These are phyloP conservation scores for Leonotis leonurus DNA, from an alignment of 257 asterid genomes.

Conservation along the genomic window DNA sequence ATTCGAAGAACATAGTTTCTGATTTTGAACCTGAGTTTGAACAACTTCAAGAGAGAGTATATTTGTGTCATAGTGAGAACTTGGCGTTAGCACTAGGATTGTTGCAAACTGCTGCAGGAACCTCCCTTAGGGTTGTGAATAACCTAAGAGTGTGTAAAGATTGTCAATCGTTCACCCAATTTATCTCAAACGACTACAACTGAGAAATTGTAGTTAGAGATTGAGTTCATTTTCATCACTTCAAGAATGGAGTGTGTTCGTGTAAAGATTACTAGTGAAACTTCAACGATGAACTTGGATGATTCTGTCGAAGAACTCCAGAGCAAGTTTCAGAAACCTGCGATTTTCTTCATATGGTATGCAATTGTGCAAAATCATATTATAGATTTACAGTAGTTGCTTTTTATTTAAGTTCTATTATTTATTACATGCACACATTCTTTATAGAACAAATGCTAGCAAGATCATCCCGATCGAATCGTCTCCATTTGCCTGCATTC, in stretches of 20 bases:
- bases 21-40: slow-evolving; percentile 14
- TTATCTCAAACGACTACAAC: slow-evolving; percentile 26
- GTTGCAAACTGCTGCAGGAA: background rate
- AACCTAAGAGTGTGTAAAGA: slow-evolving; percentile 51
- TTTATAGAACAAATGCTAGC: too few relatives aligned
- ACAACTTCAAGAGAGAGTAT: background rate
- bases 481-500: too few relatives aligned
- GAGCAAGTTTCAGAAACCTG: too few relatives aligned
- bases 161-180: slow-evolving; percentile 37
- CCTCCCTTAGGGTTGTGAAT: slow-evolving; percentile 33
- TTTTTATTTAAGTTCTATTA: too few relatives aligned
- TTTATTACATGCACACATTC: too few relatives aligned
- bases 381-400: too few relatives aligned
- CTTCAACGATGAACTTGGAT: too few relatives aligned
- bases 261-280: slow-evolving; percentile 41
- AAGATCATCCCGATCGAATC: too few relatives aligned
- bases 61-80: slow-evolving; percentile 37
- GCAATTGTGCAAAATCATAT: too few relatives aligned
- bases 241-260: slow-evolving; percentile 38
- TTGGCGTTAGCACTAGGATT: slow-evolving; percentile 32
- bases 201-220: slow-evolving; percentile 44
- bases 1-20: background rate
- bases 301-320: too few relatives aligned
- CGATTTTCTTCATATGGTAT: too few relatives aligned
- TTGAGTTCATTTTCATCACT: slow-evolving; percentile 47